Evolutionary conservation across 2,329 filamentous ascomycete species (phyloP).

Genomic region (Dothideomycetes sp.): DNA sequence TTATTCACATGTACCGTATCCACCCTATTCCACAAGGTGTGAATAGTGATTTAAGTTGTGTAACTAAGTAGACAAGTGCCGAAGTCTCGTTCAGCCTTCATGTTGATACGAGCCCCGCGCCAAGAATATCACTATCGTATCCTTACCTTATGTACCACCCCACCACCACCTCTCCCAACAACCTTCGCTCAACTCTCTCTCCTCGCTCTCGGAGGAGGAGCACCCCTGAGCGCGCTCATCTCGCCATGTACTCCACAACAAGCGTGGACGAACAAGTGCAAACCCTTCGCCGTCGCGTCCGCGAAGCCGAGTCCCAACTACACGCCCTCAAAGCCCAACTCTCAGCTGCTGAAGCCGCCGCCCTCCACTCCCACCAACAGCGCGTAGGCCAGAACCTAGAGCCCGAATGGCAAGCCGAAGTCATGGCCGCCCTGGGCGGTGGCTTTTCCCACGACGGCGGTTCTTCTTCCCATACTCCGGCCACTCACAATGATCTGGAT

Average conservation of each 20-base stretch:
- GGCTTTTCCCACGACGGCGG: constrained; percentile 13
- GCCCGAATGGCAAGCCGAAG: constrained; percentile 31
- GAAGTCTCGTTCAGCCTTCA: too few species aligned
- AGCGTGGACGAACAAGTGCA: constrained; percentile 19
- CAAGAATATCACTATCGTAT: neutral
- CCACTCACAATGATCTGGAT: too few species aligned
- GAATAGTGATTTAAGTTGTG: neutral
- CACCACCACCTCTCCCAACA: too few species aligned
- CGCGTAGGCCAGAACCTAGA: constrained; percentile 8
- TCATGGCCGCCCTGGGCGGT: constrained; percentile 21
- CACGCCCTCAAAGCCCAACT: constrained; percentile 29
- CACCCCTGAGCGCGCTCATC: neutral
- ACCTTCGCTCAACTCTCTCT: neutral
- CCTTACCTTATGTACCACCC: too few species aligned
- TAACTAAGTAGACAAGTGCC: neutral
- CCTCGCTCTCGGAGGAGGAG: too few species aligned
- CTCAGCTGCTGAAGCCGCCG: constrained; percentile 28
- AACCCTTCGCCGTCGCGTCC: constrained; percentile 31
- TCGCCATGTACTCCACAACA: constrained; percentile 13
- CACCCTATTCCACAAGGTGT: too few species aligned
- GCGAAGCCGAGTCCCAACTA: constrained; percentile 30
- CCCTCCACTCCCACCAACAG: constrained; percentile 15
- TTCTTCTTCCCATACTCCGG: constrained; percentile 1
- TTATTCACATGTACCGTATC: too few species aligned
- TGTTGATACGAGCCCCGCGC: neutral